These are phyloP conservation scores for Aethionema arabicum DNA, from an alignment of 345 rosid species.

Conservation along the genomic window DNA sequence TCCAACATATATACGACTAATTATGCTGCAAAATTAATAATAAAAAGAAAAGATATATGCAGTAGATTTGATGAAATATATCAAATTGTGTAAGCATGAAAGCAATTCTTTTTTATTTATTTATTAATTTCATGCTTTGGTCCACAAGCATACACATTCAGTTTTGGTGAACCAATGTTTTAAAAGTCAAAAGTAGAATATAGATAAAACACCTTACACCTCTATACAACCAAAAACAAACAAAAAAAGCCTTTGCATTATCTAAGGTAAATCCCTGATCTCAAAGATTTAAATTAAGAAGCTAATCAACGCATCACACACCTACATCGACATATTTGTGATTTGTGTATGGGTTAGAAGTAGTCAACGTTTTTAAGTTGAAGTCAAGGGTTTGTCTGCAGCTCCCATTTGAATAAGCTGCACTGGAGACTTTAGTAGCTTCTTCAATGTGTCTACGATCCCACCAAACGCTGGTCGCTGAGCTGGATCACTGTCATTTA, in stretches of 20 bases:
- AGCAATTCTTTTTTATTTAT: no score
- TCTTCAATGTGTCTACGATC: constrained; percentile 73
- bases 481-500: constrained; percentile 56
- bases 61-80: no score
- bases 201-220: no score
- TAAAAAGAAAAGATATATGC: no score
- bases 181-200: no score
- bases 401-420: constrained; percentile 65
- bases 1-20: not conserved
- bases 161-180: no score
- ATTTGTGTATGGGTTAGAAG: not conserved
- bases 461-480: constrained; percentile 69
- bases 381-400: constrained; percentile 31
- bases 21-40: not conserved
- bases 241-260: constrained; percentile 25
- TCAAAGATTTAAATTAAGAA: constrained; percentile 18
- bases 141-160: no score
- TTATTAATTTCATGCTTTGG: no score
- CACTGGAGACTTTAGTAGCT: constrained; percentile 73
- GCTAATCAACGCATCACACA: constrained; percentile 29
- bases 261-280: constrained; percentile 29
- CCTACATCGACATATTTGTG: constrained; percentile 16
- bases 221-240: constrained; percentile 22
- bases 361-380: constrained; percentile 4
- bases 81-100: no score